Conservation (phyloP, 176 grass and related monocot genomes). For the Melocanna baccifera region DNA sequence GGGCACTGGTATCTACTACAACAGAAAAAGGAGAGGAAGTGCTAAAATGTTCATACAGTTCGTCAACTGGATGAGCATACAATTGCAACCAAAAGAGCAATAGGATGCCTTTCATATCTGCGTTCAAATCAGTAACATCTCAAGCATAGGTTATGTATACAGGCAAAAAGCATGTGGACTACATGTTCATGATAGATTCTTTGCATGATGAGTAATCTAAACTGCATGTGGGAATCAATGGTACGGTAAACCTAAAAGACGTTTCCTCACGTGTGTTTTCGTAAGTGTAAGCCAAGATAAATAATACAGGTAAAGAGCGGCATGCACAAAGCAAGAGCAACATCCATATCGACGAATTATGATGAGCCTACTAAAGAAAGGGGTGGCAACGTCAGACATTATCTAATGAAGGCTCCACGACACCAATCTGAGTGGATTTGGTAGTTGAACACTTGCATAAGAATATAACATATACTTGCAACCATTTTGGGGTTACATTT, state of each 20-base stretch:
- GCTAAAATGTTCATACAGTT: conserved; percentile 19
- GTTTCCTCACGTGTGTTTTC: neutral
- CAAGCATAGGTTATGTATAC: neutral
- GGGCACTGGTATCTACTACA: neutral
- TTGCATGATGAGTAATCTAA: conserved; percentile 2
- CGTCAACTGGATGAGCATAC: conserved; percentile 7
- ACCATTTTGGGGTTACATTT: conserved; percentile 9
- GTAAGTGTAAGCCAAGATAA: neutral
- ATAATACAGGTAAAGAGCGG: neutral
- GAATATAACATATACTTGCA: neutral
- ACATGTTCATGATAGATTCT: neutral
- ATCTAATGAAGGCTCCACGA: conserved; percentile 4
- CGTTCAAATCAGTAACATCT: conserved; percentile 11
- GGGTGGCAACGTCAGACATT: conserved; percentile 32
- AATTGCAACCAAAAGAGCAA: conserved; percentile 11
- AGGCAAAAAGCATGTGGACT: neutral
- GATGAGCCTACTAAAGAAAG: conserved; percentile 8
- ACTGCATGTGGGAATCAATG: neutral
- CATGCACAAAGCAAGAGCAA: neutral
- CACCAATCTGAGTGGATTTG: conserved; percentile 39
- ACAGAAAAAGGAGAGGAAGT: neutral
- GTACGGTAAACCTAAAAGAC: neutral
- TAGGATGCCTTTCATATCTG: conserved; percentile 22
- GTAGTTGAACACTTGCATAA: conserved; percentile 15
- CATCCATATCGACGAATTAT: conserved; percentile 1